A percentile compares a stretch with the other conserved stretches of the same genome.
Evolutionary conservation across 345 rosid genomes (phyloP).

Genomic region (Brassica incana): DNA sequence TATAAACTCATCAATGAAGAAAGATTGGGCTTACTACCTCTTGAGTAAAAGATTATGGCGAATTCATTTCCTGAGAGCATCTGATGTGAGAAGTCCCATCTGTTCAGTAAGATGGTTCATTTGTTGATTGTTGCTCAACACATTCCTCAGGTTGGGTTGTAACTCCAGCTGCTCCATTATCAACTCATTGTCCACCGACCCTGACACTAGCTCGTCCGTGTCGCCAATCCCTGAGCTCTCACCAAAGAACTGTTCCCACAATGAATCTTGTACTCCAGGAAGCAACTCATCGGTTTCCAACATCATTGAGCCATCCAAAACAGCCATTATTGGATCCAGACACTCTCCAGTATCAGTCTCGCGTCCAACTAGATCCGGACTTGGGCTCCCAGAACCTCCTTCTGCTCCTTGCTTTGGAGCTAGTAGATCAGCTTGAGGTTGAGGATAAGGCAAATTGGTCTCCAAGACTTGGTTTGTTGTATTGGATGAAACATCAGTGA

Average conservation of each 20-base stretch:
- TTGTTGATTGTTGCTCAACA: slow-evolving; percentile 53
- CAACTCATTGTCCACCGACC: slow-evolving; percentile 44
- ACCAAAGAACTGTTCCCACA: slow-evolving; percentile 73
- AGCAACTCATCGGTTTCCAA: slow-evolving; percentile 49
- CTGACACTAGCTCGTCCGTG: slow-evolving; percentile 53
- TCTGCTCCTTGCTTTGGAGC: slow-evolving; percentile 35
- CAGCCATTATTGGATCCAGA: slow-evolving; percentile 49
- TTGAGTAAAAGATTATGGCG: not conserved
- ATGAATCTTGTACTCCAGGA: slow-evolving; percentile 55
- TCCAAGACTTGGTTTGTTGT: slow-evolving; percentile 31
- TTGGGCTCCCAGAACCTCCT: slow-evolving; percentile 42
- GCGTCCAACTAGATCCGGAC: slow-evolving; percentile 33
- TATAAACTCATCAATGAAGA: not conserved
- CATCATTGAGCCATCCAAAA: slow-evolving; percentile 42
- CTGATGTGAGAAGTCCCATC: slow-evolving; percentile 73
- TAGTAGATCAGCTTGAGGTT: slow-evolving; percentile 28
- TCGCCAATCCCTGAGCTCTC: slow-evolving; percentile 57
- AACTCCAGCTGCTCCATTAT: slow-evolving; percentile 31
- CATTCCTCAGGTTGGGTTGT: slow-evolving; percentile 22
- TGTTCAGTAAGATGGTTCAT: slow-evolving; percentile 74
- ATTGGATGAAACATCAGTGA: slow-evolving; percentile 51
- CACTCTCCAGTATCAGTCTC: slow-evolving; percentile 48
- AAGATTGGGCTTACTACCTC: not conserved
- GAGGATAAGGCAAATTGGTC: slow-evolving; percentile 20
- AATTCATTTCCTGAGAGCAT: slow-evolving; percentile 38